phyloP scores from a whole-genome alignment of 352 stramenopile species.

The Globisporangium carolinianum region DNA sequence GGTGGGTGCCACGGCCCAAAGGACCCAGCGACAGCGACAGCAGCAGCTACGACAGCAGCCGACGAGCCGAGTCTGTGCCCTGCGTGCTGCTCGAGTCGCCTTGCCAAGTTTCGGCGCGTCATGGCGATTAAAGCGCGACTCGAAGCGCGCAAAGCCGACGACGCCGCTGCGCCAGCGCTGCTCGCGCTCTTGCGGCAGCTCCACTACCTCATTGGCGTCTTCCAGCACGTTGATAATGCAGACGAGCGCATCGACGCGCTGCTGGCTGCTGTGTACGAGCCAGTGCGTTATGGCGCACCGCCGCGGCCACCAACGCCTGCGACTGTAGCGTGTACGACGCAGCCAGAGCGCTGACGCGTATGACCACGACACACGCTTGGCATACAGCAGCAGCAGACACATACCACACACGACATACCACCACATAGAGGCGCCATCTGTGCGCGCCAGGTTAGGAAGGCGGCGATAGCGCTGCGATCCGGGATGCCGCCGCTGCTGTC shows the following conservation, averaged over 20 bases:
- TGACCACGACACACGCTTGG: slow-evolving; percentile 7
- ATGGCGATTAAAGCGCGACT: slow-evolving; percentile 48
- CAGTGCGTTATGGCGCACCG: no score
- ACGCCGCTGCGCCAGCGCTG: slow-evolving; percentile 31
- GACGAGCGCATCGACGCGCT: slow-evolving; percentile 53
- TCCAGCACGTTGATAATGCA: slow-evolving; percentile 63
- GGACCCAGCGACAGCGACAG: slow-evolving; percentile 1
- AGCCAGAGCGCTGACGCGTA: neutral
- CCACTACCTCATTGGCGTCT: slow-evolving; percentile 66
- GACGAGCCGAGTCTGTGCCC: slow-evolving; percentile 26
- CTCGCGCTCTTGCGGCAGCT: slow-evolving; percentile 59
- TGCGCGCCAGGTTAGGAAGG: no score
- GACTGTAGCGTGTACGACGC: neutral
- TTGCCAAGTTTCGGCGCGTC: slow-evolving; percentile 46
- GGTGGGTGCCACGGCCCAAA: slow-evolving; percentile 36
- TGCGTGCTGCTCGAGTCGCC: slow-evolving; percentile 36
- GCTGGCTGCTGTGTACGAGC: slow-evolving; percentile 34
- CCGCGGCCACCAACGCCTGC: neutral
- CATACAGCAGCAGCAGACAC: no score
- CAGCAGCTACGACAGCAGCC: slow-evolving; percentile 4
- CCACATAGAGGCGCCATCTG: no score
- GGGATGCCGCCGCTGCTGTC: no score
- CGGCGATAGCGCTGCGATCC: no score
- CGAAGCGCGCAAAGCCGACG: slow-evolving; percentile 18
- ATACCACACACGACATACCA: no score